A percentile compares a stretch with the other conserved stretches of the same genome.
These are phyloP conservation scores for Cyphellophora europaea DNA, from an alignment of 2,329 filamentous ascomycete genomes.

Conservation along the genomic window DNA sequence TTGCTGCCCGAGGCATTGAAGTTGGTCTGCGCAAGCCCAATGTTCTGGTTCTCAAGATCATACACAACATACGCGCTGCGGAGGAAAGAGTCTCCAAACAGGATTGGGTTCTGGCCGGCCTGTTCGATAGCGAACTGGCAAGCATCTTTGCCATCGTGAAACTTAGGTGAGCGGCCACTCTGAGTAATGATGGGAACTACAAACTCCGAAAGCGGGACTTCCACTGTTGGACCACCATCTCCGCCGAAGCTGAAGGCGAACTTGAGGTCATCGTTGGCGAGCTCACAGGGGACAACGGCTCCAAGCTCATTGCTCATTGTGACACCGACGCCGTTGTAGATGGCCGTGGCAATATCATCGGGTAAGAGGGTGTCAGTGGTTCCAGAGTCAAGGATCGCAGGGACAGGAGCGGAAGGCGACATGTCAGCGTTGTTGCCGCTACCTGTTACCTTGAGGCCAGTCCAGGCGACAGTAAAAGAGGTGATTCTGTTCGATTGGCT, in stretches of 20 bases:
- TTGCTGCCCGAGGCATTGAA: constrained; percentile 6
- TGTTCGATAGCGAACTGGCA: constrained; percentile 62
- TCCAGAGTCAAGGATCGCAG: constrained; percentile 64
- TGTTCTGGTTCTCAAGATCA: constrained; percentile 61
- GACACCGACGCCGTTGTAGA: constrained; percentile 49
- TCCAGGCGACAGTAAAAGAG: constrained; percentile 36
- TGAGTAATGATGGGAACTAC: constrained; percentile 47
- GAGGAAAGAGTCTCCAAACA: constrained; percentile 67
- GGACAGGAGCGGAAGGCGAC: constrained; percentile 23
- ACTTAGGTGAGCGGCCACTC: constrained; percentile 39
- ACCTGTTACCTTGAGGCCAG: constrained; percentile 18
- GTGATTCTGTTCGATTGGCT: constrained; percentile 44
- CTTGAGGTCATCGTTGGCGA: constrained; percentile 32
- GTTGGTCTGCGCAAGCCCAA: constrained; percentile 59
- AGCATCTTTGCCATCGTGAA: constrained; percentile 44
- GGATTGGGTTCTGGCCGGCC: constrained; percentile 44
- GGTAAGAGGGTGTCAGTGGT: constrained; percentile 66
- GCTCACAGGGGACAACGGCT: constrained; percentile 30
- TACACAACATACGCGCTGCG: constrained; percentile 68
- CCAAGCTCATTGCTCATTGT: constrained; percentile 29
- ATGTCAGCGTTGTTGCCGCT: constrained; percentile 26
- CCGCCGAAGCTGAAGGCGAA: constrained; percentile 45
- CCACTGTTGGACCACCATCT: constrained; percentile 24
- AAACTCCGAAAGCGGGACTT: constrained; percentile 40
- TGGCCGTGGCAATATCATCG: constrained; percentile 43